Conservation (phyloP, 768 basidiomycete species). For the Lactarius indigo region DNA sequence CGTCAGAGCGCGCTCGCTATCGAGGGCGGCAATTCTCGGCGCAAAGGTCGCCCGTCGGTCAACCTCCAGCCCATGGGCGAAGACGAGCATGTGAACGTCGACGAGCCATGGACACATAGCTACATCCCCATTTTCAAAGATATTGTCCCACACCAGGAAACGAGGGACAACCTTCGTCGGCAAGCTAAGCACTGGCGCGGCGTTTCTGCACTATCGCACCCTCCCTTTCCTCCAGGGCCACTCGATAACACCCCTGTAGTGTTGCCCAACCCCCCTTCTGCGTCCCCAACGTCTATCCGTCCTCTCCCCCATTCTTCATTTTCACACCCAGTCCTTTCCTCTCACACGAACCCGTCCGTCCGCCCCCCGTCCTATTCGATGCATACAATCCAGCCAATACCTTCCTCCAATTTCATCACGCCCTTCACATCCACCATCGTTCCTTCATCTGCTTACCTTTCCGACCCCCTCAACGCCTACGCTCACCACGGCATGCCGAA, state of each 20-base stretch:
- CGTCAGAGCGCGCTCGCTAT: conserved; percentile 36
- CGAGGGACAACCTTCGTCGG: conserved; percentile 49
- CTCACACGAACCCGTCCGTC: conserved; percentile 41
- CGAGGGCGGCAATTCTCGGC: conserved; percentile 35
- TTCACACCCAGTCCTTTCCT: conserved; percentile 36
- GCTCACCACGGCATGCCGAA: conserved; percentile 79
- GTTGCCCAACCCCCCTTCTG: conserved; percentile 29
- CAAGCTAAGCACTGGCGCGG: conserved; percentile 67
- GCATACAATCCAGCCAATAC: conserved; percentile 58
- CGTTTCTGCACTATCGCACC: conserved; percentile 49
- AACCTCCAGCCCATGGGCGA: conserved; percentile 33
- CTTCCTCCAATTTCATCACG: conserved; percentile 53
- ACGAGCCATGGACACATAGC: conserved; percentile 44
- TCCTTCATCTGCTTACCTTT: conserved; percentile 64
- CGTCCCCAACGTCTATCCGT: conserved; percentile 32
- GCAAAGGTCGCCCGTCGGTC: conserved; percentile 40
- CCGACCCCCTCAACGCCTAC: conserved; percentile 85
- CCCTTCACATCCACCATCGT: conserved; percentile 62
- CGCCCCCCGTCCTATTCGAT: conserved; percentile 59
- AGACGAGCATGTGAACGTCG: conserved; percentile 49
- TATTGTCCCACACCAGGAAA: conserved; percentile 40
- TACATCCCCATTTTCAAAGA: conserved; percentile 49
- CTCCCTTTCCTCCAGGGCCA: conserved; percentile 31
- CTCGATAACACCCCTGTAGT: conserved; percentile 36
- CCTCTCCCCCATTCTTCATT: conserved; percentile 34